Conservation (phyloP, 2,329 filamentous ascomycete species). For the Xylaria polymorpha region DNA sequence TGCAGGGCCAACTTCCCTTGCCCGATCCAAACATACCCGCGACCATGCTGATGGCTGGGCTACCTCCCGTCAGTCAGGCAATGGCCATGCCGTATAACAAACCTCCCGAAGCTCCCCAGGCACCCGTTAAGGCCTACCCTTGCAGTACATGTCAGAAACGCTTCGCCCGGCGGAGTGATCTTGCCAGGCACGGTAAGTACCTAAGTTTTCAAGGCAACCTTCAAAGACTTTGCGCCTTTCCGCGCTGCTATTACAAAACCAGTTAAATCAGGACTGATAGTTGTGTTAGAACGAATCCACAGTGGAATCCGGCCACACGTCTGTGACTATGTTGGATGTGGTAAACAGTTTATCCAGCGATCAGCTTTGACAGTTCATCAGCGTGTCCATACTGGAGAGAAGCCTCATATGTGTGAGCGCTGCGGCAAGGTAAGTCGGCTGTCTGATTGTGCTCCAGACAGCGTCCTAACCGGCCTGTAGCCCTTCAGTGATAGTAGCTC, state of each 20-base stretch:
- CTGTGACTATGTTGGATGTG: constrained; percentile 88
- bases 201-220: neutral
- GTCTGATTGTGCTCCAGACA: neutral
- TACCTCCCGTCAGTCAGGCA: constrained; percentile 51
- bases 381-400: constrained; percentile 96
- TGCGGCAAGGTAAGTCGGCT: constrained; percentile 85
- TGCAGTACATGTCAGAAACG: constrained; percentile 91
- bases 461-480: constrained; percentile 59
- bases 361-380: constrained; percentile 95
- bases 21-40: constrained; percentile 50
- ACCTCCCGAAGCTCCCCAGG: constrained; percentile 53
- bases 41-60: constrained; percentile 57
- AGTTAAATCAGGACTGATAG: constrained; percentile 10
- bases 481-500: constrained; percentile 97
- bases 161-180: constrained; percentile 92
- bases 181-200: constrained; percentile 88
- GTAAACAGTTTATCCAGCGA: constrained; percentile 96
- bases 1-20: constrained; percentile 63
- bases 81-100: constrained; percentile 55
- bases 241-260: neutral
- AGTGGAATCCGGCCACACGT: constrained; percentile 90
- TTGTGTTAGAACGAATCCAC: constrained; percentile 87
- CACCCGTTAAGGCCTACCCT: constrained; percentile 76
- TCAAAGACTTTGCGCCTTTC: neutral
- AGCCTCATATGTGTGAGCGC: constrained; percentile 96